Evolutionary conservation across 352 stramenopile species (phyloP).

Genomic region (Elongisporangium undulatum): DNA sequence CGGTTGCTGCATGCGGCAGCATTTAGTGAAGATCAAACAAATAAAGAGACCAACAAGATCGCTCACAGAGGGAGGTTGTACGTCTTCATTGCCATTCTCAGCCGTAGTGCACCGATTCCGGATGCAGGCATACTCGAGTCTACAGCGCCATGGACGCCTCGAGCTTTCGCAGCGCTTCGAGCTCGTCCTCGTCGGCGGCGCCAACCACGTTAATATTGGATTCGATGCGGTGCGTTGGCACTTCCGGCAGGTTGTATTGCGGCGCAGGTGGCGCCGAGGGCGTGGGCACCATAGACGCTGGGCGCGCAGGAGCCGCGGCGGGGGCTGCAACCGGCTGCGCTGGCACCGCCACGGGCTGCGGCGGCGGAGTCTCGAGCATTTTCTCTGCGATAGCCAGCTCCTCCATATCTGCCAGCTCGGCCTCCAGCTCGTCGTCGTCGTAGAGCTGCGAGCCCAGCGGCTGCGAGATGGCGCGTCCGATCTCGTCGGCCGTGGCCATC

Average conservation of each 20-base stretch:
- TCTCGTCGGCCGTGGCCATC: conserved; percentile 95
- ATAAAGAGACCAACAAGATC: neutral
- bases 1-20: neutral
- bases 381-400: conserved; percentile 91
- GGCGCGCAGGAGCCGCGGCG: conserved; percentile 13
- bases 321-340: conserved; percentile 18
- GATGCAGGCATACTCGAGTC: neutral
- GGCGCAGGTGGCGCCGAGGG: conserved; percentile 17
- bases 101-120: neutral
- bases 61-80: neutral
- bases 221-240: conserved; percentile 67
- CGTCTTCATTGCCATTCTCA: neutral
- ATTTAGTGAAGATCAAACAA: conserved; percentile 11
- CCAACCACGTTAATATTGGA: conserved; percentile 78
- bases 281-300: conserved; percentile 11
- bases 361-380: conserved; percentile 35
- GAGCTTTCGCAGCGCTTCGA: conserved; percentile 79
- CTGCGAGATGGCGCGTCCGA: conserved; percentile 91
- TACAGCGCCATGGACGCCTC: conserved; percentile 86
- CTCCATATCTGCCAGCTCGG: conserved; percentile 92
- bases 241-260: conserved; percentile 72
- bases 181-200: conserved; percentile 72
- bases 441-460: conserved; percentile 91
- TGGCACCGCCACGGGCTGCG: conserved; percentile 14
- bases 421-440: conserved; percentile 94